Evolutionary conservation across 225 moss, liverwort and hornwort species (phyloP).

Genomic region (Sphagnum contortum): DNA sequence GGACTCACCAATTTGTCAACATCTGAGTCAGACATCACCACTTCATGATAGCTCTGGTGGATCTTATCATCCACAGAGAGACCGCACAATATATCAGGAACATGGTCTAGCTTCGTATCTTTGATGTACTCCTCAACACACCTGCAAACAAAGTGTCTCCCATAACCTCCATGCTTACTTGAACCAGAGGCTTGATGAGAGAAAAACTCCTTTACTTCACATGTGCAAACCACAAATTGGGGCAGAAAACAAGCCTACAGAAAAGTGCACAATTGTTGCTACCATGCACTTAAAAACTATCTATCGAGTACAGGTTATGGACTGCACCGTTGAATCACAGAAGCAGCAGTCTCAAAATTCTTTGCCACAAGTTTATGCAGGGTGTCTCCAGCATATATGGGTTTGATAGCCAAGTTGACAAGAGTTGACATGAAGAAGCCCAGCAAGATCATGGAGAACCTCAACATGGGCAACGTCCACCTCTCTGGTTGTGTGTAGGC

Average conservation of each 20-base stretch:
- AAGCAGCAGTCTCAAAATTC: slow-evolving; percentile 37
- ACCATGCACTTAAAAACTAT: not conserved
- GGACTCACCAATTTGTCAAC: slow-evolving; percentile 83
- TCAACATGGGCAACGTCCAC: slow-evolving; percentile 27
- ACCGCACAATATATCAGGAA: slow-evolving; percentile 80
- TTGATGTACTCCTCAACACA: slow-evolving; percentile 84
- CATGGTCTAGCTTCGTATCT: slow-evolving; percentile 72
- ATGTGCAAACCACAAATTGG: too few relatives aligned
- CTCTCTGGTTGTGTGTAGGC: slow-evolving; percentile 23
- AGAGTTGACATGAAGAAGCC: slow-evolving; percentile 27
- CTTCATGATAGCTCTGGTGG: slow-evolving; percentile 93
- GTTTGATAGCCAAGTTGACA: slow-evolving; percentile 26
- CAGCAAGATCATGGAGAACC: slow-evolving; percentile 31
- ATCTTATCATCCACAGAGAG: slow-evolving; percentile 82
- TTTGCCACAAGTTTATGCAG: slow-evolving; percentile 40
- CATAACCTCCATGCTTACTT: too few relatives aligned
- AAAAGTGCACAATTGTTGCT: too few relatives aligned
- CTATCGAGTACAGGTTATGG: not conserved
- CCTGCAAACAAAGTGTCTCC: slow-evolving; percentile 19
- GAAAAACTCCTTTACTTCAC: too few relatives aligned
- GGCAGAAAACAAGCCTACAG: too few relatives aligned
- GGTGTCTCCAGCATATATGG: slow-evolving; percentile 37
- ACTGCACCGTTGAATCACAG: slow-evolving; percentile 22
- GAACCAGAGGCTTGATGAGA: too few relatives aligned
- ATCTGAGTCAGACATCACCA: slow-evolving; percentile 97